phyloP scores from a whole-genome alignment of 176 grass and related monocot species.

The Musa acuminata region DNA sequence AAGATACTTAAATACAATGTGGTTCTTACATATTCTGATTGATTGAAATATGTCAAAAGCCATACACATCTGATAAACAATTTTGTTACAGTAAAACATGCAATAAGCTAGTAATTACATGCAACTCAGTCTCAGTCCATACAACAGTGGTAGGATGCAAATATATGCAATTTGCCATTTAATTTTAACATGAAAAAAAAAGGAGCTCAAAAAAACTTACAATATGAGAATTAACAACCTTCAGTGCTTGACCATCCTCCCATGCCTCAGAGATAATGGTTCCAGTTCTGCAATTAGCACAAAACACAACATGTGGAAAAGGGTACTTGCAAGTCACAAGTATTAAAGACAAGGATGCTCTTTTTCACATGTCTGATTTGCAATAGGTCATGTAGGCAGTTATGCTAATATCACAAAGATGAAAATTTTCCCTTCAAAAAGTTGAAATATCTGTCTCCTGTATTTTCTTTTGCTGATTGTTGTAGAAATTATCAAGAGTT shows the following conservation, averaged over 20 bases:
- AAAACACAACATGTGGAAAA: neutral
- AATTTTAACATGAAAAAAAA: neutral
- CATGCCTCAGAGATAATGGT: constrained; percentile 95
- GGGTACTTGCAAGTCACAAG: neutral
- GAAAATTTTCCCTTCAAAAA: no score
- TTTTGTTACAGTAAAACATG: no score
- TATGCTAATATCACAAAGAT: no score
- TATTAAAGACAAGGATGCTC: neutral
- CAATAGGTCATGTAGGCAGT: no score
- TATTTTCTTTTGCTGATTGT: neutral
- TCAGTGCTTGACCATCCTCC: constrained; percentile 98
- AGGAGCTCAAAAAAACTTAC: constrained; percentile 38
- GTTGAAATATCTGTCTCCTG: no score
- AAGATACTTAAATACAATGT: neutral
- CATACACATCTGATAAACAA: no score
- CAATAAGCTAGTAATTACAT: no score
- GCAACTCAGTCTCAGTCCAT: no score
- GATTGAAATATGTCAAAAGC: neutral
- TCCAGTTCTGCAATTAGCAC: constrained; percentile 60
- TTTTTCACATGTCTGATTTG: neutral
- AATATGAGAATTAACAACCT: constrained; percentile 89
- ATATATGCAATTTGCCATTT: neutral
- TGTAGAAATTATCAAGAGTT: neutral
- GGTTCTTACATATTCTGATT: neutral
- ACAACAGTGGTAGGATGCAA: neutral